These are phyloP conservation scores for Neoboletus subvelutipes DNA, from an alignment of 768 basidiomycete species.

Conservation along the genomic window DNA sequence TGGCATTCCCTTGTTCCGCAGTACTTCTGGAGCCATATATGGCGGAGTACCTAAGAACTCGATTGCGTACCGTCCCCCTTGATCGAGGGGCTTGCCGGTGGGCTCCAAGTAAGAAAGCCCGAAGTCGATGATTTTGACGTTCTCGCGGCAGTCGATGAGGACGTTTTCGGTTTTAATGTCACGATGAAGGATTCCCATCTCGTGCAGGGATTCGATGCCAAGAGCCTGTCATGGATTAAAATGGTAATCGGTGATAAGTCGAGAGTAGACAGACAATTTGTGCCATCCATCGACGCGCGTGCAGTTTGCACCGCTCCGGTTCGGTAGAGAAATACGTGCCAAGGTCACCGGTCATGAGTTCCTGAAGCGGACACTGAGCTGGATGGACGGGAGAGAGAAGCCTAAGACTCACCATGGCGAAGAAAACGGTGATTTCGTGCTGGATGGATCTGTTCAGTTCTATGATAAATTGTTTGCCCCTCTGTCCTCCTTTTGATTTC, in stretches of 20 bases:
- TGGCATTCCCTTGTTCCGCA: slow-evolving; percentile 25
- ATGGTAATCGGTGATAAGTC: background rate
- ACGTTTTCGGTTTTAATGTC: slow-evolving; percentile 73
- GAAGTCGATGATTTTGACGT: slow-evolving; percentile 44
- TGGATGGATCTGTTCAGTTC: slow-evolving; percentile 38
- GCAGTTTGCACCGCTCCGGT: slow-evolving; percentile 21
- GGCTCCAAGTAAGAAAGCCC: slow-evolving; percentile 33
- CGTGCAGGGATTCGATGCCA: slow-evolving; percentile 48
- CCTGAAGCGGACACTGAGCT: slow-evolving; percentile 26
- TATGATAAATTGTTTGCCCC: slow-evolving; percentile 39
- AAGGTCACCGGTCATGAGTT: slow-evolving; percentile 41
- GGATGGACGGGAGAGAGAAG: background rate
- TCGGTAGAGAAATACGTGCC: slow-evolving; percentile 27
- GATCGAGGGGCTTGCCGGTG: slow-evolving; percentile 11
- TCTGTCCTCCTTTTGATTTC: slow-evolving; percentile 13
- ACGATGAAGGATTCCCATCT: slow-evolving; percentile 63
- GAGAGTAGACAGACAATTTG: slow-evolving; percentile 34
- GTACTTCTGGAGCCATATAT: slow-evolving; percentile 44
- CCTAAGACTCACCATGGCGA: slow-evolving; percentile 39
- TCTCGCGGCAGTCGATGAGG: slow-evolving; percentile 46
- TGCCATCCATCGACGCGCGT: slow-evolving; percentile 40
- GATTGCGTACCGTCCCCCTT: slow-evolving; percentile 15
- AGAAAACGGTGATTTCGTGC: slow-evolving; percentile 29
- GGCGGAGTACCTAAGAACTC: slow-evolving; percentile 36
- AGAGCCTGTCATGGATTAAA: slow-evolving; percentile 32